Conservation (phyloP, 345 rosid genomes). For the Anacardium occidentale region DNA sequence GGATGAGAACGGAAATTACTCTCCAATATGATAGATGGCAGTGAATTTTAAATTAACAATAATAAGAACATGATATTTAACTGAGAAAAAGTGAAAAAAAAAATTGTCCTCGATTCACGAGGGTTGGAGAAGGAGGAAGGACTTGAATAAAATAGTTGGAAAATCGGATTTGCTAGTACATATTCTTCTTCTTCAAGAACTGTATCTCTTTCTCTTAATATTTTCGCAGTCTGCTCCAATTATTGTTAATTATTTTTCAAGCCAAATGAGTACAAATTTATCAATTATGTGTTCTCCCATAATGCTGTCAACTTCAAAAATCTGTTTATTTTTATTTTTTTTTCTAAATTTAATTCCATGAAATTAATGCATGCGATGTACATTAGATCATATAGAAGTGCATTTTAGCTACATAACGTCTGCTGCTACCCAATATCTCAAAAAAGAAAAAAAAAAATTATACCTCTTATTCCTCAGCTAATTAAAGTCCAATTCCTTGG, state of each 20-base stretch:
- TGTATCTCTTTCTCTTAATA: background rate
- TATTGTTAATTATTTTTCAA: constrained; percentile 35
- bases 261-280: constrained; percentile 35
- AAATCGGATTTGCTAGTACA: constrained; percentile 42
- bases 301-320: constrained; percentile 14
- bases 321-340: background rate
- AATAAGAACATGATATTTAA: no score
- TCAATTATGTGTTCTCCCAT: constrained; percentile 25
- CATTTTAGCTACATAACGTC: background rate
- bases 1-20: no score
- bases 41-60: no score
- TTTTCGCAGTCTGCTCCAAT: constrained; percentile 16
- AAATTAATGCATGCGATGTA: no score
- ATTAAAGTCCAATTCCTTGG: no score
- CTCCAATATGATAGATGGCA: no score
- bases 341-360: no score
- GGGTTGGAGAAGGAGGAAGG: constrained; percentile 17
- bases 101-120: constrained; percentile 48
- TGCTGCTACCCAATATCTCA: no score
- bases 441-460: no score
- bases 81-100: constrained; percentile 3
- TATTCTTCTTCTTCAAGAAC: constrained; percentile 34
- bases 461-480: no score
- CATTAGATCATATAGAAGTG: no score
- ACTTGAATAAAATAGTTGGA: background rate